Evolutionary conservation across 257 asterid genomes (phyloP), one percentile per base, ranked within the genome.

Genomic region (Jasminum sambac): DNA sequence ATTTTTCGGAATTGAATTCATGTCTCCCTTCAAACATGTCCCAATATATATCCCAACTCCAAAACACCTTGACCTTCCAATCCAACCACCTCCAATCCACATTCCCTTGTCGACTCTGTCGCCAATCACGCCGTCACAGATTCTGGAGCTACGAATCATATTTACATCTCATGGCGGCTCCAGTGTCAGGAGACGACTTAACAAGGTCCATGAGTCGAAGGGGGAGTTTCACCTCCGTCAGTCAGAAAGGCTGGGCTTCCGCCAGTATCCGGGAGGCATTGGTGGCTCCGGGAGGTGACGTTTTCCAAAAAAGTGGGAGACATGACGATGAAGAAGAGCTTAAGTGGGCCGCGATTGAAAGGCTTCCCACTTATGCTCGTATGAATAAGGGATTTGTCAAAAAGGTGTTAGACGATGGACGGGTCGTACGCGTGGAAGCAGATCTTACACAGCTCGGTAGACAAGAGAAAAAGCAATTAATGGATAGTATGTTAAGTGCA

Each of bases 271-370:
- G 90, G 38, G 94, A 89, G 78, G 90, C 84, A 1, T 68, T 89
- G 6, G 86, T 72, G 38, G 88, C 83, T 11, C 83, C 89, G 0
- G 89, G 96, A 30, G 90, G 86, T 0, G 89, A 90, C 26, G 88
- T 82, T 16, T 90, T 90, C 44, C 79, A 76, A 67, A 84, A 80
- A 41, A 89, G 91, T 74, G 91, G 86, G 70, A 83, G 87, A 61
- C 78, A 68, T 16, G 91, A 86, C 16, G 96, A 90, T 11, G 95
- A 90, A 58, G 92, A 84, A 16, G 92, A 88, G 75, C 95, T 88
- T 23, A 85, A 76, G 72, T 87, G 95, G 96, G 97, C 97, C 61
- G 97, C 95, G 63, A 87, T 89, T 3, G 95, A 90, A 72, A 84
- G 95, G 79, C 97, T 90, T 16, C 97, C 97, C 0, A 90, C 97